These are phyloP conservation scores for Fusarium sp. DNA, from an alignment of 2,329 filamentous ascomycete genomes.

Conservation along the genomic window DNA sequence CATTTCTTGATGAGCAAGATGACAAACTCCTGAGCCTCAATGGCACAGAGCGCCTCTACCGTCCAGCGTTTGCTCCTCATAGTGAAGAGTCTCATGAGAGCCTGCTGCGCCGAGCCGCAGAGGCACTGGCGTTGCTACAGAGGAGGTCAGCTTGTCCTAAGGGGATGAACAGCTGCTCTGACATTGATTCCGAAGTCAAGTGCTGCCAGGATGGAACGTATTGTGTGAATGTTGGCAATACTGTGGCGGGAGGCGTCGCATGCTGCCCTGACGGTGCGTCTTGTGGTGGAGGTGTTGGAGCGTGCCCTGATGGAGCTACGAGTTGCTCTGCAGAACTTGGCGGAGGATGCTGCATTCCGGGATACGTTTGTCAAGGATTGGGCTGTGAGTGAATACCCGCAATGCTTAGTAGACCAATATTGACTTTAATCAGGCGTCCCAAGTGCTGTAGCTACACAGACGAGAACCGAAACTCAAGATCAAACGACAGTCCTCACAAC, in stretches of 20 bases:
- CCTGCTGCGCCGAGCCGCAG: slow-evolving; percentile 56
- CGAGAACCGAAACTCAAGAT: slow-evolving; percentile 29
- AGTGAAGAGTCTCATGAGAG: slow-evolving; percentile 37
- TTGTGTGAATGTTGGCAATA: slow-evolving; percentile 72
- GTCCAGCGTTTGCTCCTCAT: slow-evolving; percentile 63
- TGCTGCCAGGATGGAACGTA: slow-evolving; percentile 75
- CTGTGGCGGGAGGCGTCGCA: slow-evolving; percentile 72
- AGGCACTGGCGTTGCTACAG: slow-evolving; percentile 58
- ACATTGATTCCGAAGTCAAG: slow-evolving; percentile 73
- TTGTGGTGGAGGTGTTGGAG: slow-evolving; percentile 70
- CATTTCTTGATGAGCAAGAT: slow-evolving; percentile 44
- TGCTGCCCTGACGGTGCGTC: slow-evolving; percentile 75
- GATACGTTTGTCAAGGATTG: slow-evolving; percentile 73
- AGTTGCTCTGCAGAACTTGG: slow-evolving; percentile 72
- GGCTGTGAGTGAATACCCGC: slow-evolving; percentile 66
- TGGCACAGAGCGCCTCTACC: slow-evolving; percentile 46
- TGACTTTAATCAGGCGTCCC: slow-evolving; percentile 44
- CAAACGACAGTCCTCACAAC: slow-evolving; percentile 45
- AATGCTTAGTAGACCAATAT: not conserved
- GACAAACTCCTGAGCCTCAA: slow-evolving; percentile 26
- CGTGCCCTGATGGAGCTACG: slow-evolving; percentile 69
- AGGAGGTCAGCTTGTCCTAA: slow-evolving; percentile 73
- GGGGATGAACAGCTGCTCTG: slow-evolving; percentile 71
- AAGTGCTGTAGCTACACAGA: slow-evolving; percentile 44
- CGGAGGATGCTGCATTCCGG: slow-evolving; percentile 79